Conservation (phyloP, 352 stramenopile species). For the Phytopythium aichiense region DNA sequence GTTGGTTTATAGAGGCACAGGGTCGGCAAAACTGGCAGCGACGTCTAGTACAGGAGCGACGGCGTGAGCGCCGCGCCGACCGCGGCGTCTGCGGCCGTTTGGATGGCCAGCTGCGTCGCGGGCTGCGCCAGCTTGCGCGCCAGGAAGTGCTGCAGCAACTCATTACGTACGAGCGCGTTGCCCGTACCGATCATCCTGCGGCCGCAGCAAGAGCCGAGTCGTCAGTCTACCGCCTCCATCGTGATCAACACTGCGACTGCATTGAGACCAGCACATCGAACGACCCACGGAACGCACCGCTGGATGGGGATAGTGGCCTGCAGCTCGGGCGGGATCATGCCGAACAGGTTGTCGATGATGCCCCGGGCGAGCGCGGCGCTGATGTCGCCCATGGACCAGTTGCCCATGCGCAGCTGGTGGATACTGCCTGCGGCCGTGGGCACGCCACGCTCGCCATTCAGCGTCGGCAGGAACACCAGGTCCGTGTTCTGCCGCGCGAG, state of each 20-base stretch:
- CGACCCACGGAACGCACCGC: slow-evolving; percentile 33
- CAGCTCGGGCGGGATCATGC: slow-evolving; percentile 54
- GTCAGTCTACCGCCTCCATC: background rate
- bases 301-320: slow-evolving; percentile 22
- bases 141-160: slow-evolving; percentile 54
- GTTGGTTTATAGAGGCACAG: background rate
- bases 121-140: slow-evolving; percentile 26
- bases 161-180: slow-evolving; percentile 65
- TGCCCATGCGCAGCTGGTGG: slow-evolving; percentile 45
- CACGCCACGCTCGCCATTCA: slow-evolving; percentile 60
- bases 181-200: slow-evolving; percentile 68
- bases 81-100: slow-evolving; percentile 49
- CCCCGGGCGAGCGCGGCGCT: slow-evolving; percentile 58
- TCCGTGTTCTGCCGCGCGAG: slow-evolving; percentile 42
- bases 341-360: slow-evolving; percentile 68
- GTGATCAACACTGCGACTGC: background rate
- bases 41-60: slow-evolving; percentile 20
- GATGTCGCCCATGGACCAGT: slow-evolving; percentile 72
- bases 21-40: background rate
- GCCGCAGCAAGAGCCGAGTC: background rate
- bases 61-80: slow-evolving; percentile 47
- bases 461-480: slow-evolving; percentile 55
- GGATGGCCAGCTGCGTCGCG: slow-evolving; percentile 24
- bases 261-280: background rate
- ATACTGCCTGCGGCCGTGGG: slow-evolving; percentile 38